Evolutionary conservation across 345 rosid species (phyloP).

Genomic region (Gossypium stocksii): DNA sequence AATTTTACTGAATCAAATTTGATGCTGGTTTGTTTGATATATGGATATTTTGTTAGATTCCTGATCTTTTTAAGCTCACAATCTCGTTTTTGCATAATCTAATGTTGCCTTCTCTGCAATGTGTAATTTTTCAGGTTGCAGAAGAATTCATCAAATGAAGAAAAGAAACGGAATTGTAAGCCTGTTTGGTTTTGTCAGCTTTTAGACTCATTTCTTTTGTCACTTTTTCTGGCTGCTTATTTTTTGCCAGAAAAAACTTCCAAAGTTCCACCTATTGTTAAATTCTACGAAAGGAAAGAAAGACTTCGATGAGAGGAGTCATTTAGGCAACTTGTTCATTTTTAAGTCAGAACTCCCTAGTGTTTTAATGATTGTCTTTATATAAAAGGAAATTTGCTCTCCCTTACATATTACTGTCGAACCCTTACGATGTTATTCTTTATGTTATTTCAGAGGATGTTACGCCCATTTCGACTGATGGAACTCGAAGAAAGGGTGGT

Average conservation of each 20-base stretch:
- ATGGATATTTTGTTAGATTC: background rate
- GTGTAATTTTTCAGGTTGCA: constrained; percentile 61
- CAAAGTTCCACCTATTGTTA: background rate
- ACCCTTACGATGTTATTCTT: no score
- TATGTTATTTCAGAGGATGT: no score
- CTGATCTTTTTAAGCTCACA: background rate
- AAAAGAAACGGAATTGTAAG: constrained; percentile 84
- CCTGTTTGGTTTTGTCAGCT: background rate
- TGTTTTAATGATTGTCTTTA: no score
- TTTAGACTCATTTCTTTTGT: background rate
- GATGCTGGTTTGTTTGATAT: background rate
- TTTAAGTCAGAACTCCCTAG: no score
- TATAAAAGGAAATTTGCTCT: no score
- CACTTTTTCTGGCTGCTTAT: background rate
- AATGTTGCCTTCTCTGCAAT: background rate
- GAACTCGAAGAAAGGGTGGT: no score
- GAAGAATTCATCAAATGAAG: constrained; percentile 92
- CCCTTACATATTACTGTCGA: no score
- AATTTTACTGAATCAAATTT: background rate
- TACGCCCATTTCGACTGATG: no score
- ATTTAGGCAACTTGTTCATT: no score
- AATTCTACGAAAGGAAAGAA: background rate
- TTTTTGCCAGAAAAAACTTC: constrained; percentile 9
- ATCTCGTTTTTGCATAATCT: background rate
- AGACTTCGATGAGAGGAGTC: no score